These are phyloP conservation scores for Phaffia australis DNA, from an alignment of 768 basidiomycete genomes.

Conservation along the genomic window DNA sequence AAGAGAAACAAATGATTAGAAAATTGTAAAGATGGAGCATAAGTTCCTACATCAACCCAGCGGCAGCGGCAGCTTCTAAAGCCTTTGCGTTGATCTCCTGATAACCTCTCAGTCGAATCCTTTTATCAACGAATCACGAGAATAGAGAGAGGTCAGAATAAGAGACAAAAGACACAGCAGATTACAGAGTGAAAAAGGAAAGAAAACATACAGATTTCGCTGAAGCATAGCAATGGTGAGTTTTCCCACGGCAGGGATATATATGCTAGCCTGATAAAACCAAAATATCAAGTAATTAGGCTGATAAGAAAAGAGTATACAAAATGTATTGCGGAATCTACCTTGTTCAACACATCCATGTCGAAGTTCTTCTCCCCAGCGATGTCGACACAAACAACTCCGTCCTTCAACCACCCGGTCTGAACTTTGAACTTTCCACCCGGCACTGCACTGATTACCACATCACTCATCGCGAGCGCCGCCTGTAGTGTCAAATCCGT, in stretches of 20 bases:
- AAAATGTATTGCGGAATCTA: slow-evolving; percentile 35
- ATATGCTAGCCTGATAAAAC: slow-evolving; percentile 64
- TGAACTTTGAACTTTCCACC: slow-evolving; percentile 72
- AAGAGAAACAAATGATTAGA: background rate
- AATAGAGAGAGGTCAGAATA: background rate
- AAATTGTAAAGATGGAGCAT: background rate
- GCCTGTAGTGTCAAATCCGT: slow-evolving; percentile 58
- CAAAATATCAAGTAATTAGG: background rate
- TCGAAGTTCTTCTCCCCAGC: slow-evolving; percentile 96
- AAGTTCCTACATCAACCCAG: slow-evolving; percentile 13
- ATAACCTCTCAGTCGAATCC: slow-evolving; percentile 34
- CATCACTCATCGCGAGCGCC: slow-evolving; percentile 75
- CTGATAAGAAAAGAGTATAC: background rate
- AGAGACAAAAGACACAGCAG: too few species aligned
- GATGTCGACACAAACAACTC: slow-evolving; percentile 85
- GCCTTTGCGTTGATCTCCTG: slow-evolving; percentile 32
- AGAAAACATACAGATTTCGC: slow-evolving; percentile 22
- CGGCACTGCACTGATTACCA: slow-evolving; percentile 90
- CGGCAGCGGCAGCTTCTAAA: slow-evolving; percentile 23
- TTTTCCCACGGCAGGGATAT: slow-evolving; percentile 93
- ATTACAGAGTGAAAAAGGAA: background rate
- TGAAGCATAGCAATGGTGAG: slow-evolving; percentile 56
- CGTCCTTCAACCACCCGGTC: slow-evolving; percentile 81
- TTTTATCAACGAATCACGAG: slow-evolving; percentile 15
- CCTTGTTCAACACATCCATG: slow-evolving; percentile 81